These are phyloP conservation scores for Trichothecium sympodiale DNA, from an alignment of 2,329 filamentous ascomycete genomes.

Conservation along the genomic window DNA sequence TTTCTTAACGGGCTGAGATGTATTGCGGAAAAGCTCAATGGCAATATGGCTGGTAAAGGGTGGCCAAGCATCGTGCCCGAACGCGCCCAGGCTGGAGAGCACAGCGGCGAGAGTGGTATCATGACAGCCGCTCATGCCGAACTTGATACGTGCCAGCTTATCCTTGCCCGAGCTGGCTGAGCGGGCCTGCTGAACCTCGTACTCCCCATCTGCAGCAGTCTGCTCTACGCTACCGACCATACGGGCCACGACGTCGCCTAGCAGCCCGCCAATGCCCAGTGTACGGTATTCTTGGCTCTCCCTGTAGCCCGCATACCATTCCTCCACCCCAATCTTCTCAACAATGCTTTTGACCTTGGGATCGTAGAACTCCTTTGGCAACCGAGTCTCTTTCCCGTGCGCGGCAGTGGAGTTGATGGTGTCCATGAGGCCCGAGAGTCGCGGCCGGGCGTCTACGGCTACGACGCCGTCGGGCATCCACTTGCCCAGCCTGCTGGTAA, in stretches of 20 bases:
- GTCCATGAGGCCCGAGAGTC: constrained; percentile 87
- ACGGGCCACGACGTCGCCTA: constrained; percentile 71
- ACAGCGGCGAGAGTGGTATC: constrained; percentile 83
- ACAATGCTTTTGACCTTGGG: constrained; percentile 56
- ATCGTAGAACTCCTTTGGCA: constrained; percentile 86
- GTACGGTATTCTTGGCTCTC: constrained; percentile 81
- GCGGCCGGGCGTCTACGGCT: constrained; percentile 73
- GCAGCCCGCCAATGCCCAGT: constrained; percentile 72
- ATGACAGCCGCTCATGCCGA: constrained; percentile 78
- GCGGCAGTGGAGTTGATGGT: constrained; percentile 82
- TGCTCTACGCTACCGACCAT: constrained; percentile 58
- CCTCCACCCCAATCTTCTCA: constrained; percentile 69
- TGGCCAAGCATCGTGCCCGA: constrained; percentile 66
- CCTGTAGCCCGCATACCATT: constrained; percentile 83
- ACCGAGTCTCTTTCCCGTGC: constrained; percentile 60
- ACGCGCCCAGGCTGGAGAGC: constrained; percentile 69
- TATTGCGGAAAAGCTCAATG: constrained; percentile 71
- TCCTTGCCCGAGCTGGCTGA: constrained; percentile 17
- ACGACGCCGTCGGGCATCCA: constrained; percentile 74
- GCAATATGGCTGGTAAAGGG: constrained; percentile 90
- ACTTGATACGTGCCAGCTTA: constrained; percentile 37
- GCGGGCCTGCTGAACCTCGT: constrained; percentile 27
- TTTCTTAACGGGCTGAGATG: constrained; percentile 6
- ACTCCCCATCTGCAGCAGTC: constrained; percentile 39
- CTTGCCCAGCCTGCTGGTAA: constrained; percentile 66